phyloP scores from a whole-genome alignment of 2,329 filamentous ascomycete species.

The Cercospora nicotianae region DNA sequence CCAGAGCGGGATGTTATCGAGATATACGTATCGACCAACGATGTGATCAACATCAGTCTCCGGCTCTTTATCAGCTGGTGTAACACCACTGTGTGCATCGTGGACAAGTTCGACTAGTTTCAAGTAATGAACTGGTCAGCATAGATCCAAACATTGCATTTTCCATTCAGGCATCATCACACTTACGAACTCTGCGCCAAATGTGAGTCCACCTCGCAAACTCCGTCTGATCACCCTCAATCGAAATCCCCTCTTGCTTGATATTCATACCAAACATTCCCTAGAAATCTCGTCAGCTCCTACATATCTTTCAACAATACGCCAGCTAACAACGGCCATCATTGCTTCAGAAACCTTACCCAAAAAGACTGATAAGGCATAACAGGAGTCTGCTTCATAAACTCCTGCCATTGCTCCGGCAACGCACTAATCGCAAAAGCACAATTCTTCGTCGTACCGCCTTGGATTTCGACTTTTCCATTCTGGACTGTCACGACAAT shows the following conservation, averaged over 20 bases:
- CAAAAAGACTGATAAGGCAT: conserved; percentile 50
- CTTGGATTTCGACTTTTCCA: conserved; percentile 31
- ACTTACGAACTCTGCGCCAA: conserved; percentile 45
- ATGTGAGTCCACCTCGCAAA: conserved; percentile 50
- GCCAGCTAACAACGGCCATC: too few species aligned
- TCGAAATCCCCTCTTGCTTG: conserved; percentile 51
- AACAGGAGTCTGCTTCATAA: conserved; percentile 47
- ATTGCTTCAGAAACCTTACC: conserved; percentile 40
- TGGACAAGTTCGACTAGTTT: conserved; percentile 47
- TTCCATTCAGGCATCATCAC: too few species aligned
- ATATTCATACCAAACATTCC: conserved; percentile 48
- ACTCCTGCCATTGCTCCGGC: conserved; percentile 50
- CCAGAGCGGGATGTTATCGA: conserved; percentile 48
- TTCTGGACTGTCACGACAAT: conserved; percentile 36
- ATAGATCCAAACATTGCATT: too few species aligned
- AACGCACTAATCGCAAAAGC: conserved; percentile 45
- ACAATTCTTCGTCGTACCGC: conserved; percentile 29
- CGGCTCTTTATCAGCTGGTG: conserved; percentile 43
- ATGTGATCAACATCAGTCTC: conserved; percentile 47
- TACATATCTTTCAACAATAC: too few species aligned
- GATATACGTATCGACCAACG: conserved; percentile 50
- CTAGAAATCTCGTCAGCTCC: too few species aligned
- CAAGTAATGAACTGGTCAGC: background rate
- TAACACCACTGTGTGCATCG: conserved; percentile 50
- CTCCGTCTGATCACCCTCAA: conserved; percentile 49